Evolutionary conservation across 2,329 filamentous ascomycete genomes (phyloP), one percentile per base, ranked within the genome.

Genomic region (Colletotrichum siamense): DNA sequence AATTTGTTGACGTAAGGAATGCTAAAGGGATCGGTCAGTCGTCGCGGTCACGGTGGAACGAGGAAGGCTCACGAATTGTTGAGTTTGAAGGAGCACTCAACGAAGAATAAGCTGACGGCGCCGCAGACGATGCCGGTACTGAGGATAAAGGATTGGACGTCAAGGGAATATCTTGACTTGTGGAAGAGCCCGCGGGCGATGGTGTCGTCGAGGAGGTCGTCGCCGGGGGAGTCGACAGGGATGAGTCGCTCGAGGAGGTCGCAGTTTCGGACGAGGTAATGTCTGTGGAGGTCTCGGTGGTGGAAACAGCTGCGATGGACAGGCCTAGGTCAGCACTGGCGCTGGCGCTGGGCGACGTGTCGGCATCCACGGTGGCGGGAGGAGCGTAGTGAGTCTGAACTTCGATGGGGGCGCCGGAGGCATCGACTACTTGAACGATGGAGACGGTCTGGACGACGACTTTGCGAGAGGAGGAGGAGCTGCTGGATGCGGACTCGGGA

Each of bases 381-480:
- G 84, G 78, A 55, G 84, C 83, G 78, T 80, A 82, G 71, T 87
- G 78, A 36, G 90, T 91, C 74, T 86, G 82, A 26, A 87, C 81
- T 68, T 85, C 82, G 62, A 90, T 80, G 65, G 87, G 84, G 32
- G 84, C 85, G 77, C 90, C 90, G 61, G 82, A 81, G 62, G 83
- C 83, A 82, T 91, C 89, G 77, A 91, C 86, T 77, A 89, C 80
- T 78, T 91, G 87, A 71, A 92, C 82, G 81, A 92, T 84, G 30
- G 89, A 90, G 78, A 92, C 83, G 79, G 90, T 92, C 82, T 91
- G 86, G 69, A 91, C 84, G 79, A 92, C 84, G 76, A 89, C 83
- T 79, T 85, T 83, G 69, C 69, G 49, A 24, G 73, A 26, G 52
- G 74, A 26, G 36, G 75, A 71, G 76, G 78, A 73, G 73, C 52